Percentiles rank a stretch among this genome's conserved stretches.
Conservation (phyloP, 2,329 filamentous ascomycete species). For the Pseudocercospora pini-densiflorae region DNA sequence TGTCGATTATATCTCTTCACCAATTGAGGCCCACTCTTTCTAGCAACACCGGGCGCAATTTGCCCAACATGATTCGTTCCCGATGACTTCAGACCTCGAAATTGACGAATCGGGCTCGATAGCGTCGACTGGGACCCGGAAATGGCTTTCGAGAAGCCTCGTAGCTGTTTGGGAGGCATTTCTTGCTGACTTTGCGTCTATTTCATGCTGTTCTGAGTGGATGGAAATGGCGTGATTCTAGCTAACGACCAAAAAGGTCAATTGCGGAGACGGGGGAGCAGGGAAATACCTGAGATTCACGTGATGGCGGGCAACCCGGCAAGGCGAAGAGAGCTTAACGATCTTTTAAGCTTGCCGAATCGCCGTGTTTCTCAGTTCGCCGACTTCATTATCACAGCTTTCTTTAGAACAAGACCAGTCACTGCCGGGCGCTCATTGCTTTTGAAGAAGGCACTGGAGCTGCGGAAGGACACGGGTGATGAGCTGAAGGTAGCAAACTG, state of each 20-base stretch:
- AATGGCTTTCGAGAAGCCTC: slow-evolving; percentile 25
- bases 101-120: slow-evolving; percentile 18
- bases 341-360: background rate
- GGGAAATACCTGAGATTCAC: background rate
- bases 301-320: background rate
- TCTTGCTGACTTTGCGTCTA: background rate
- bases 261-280: background rate
- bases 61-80: slow-evolving; percentile 22
- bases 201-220: background rate
- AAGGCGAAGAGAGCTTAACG: too few relatives aligned
- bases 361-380: background rate
- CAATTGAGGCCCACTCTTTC: slow-evolving; percentile 23
- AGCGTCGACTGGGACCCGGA: slow-evolving; percentile 10
- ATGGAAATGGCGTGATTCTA: slow-evolving; percentile 7
- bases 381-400: background rate
- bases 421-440: too few relatives aligned
- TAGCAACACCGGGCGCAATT: slow-evolving; percentile 26
- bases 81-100: slow-evolving; percentile 17
- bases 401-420: too few relatives aligned
- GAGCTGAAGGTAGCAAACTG: too few relatives aligned
- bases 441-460: too few relatives aligned
- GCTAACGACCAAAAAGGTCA: background rate
- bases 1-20: slow-evolving; percentile 13
- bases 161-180: slow-evolving; percentile 22
- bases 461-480: too few relatives aligned